phyloP scores from a whole-genome alignment of 2,329 filamentous ascomycete genomes.

The Xylaria sp. region DNA sequence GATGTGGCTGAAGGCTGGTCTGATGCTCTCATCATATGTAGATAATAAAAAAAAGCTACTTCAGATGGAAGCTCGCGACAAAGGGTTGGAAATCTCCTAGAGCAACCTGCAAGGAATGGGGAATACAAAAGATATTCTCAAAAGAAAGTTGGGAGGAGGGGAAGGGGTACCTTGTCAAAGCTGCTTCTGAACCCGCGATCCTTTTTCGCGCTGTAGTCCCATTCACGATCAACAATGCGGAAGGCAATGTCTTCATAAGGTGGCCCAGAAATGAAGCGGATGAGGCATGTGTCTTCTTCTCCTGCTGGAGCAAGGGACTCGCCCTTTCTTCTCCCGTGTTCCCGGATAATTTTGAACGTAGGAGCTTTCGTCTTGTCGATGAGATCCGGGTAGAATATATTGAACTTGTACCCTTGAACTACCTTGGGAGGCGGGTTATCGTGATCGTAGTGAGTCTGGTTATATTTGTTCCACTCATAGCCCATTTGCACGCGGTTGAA shows the following conservation, averaged over 20 bases:
- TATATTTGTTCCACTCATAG: constrained; percentile 99
- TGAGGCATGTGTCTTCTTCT: constrained; percentile 95
- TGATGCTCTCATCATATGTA: constrained; percentile 19
- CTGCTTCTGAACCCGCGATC: constrained; percentile 95
- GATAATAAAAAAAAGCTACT: constrained; percentile 11
- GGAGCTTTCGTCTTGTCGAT: constrained; percentile 94
- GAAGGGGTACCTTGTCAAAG: constrained; percentile 84
- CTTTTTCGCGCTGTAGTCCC: constrained; percentile 96
- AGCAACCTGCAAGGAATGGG: constrained; percentile 27
- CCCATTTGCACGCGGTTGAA: constrained; percentile 99
- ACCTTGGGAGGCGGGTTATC: constrained; percentile 98
- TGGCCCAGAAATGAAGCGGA: constrained; percentile 92
- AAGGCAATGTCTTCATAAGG: constrained; percentile 98
- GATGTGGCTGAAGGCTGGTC: constrained; percentile 21
- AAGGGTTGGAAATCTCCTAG: constrained; percentile 14
- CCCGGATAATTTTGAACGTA: constrained; percentile 93
- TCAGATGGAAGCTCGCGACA: constrained; percentile 6
- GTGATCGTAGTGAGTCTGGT: constrained; percentile 98
- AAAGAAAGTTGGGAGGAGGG: no score
- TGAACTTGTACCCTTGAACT: constrained; percentile 99
- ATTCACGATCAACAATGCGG: constrained; percentile 96
- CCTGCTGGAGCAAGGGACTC: constrained; percentile 93
- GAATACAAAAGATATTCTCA: neutral
- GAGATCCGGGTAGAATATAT: constrained; percentile 97
- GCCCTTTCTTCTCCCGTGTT: constrained; percentile 85